Evolutionary conservation across 2,329 filamentous ascomycete species (phyloP), one percentile per base, ranked within the genome.

Genomic region (Aspergillus sp.): DNA sequence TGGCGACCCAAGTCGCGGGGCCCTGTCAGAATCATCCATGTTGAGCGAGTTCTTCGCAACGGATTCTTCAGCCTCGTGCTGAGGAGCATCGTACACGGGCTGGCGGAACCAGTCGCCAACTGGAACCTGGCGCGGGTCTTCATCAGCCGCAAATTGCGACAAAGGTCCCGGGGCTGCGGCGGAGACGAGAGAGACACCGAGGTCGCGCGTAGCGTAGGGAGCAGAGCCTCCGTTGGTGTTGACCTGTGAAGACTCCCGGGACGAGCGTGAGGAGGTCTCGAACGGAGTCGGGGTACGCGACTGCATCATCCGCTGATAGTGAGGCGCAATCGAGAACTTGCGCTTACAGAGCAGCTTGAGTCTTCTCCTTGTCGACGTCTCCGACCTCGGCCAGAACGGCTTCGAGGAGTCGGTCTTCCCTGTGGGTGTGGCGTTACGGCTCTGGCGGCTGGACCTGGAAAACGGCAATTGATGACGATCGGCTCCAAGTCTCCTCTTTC

Each of bases 221-320:
- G 55, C 47, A 4, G 56, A 49, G 26, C 35, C 49, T 25, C 40
- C 41, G 29, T 42, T 40, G 15, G 43, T 35, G n/a, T 42, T 47
- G 10, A 45, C 41, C 19, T 45, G 42, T 8, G 48, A 47, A 10
- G 51, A 27, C 30, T 48, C 47, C 8, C 41, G 34, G 8, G 59
- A 50, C 6, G 57, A 48, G 12, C 43, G 49, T 11, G 55, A 47
- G 20, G 58, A 50, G 26, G 59, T 50, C 27, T 66, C 60, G 44
- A 74, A 67, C 2, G 75, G 75, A 15, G 75, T 78, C 8, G 76
- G 75, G 34, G 71, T 79, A 32, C 74, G 66, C 24, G 68, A 71
- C 40, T 70, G 67, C 40, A 80, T 61, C 44, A 80, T 63, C 38
- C 76, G 68, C 49, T 78, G 73, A 49, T 80, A 80, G 47, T 80